Percentiles rank a stretch among this genome's conserved stretches.
Conservation (phyloP, 2,329 filamentous ascomycete genomes). For the Paracoccidioides brasiliensis region DNA sequence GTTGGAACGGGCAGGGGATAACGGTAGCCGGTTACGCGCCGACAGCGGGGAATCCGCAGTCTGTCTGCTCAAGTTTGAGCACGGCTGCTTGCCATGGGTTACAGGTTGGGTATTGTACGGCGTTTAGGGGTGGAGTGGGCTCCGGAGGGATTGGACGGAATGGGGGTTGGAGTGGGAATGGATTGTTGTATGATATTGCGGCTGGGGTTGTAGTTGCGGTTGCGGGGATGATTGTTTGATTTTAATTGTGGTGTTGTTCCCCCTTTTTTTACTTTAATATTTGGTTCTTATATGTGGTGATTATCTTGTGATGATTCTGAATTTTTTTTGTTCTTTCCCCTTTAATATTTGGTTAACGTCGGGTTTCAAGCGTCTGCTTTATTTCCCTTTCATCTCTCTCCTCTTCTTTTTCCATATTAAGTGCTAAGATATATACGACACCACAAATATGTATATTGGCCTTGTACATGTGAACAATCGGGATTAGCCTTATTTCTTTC, state of each 20-base stretch:
- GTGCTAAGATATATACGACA: too few relatives aligned
- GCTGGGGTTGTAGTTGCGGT: slow-evolving; percentile 34
- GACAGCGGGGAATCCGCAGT: slow-evolving; percentile 25
- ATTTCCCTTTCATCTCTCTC: not conserved
- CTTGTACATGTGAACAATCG: too few relatives aligned
- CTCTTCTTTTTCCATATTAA: not conserved
- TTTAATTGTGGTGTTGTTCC: not conserved
- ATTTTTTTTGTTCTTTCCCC: not conserved
- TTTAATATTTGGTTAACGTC: not conserved
- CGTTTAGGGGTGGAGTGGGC: slow-evolving; percentile 21
- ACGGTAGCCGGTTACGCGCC: slow-evolving; percentile 35
- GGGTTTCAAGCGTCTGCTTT: not conserved
- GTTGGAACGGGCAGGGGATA: slow-evolving; percentile 34
- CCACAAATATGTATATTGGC: too few relatives aligned
- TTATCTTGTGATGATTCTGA: not conserved
- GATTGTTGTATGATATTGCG: slow-evolving; percentile 27
- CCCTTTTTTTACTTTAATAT: not conserved
- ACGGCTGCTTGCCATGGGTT: slow-evolving; percentile 36
- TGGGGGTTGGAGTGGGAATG: slow-evolving; percentile 13
- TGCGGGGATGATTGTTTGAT: slow-evolving; percentile 32
- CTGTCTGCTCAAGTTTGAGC: slow-evolving; percentile 36
- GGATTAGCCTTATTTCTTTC: too few relatives aligned
- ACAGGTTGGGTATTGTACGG: slow-evolving; percentile 34
- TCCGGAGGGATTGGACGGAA: slow-evolving; percentile 9
- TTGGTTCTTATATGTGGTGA: not conserved